A percentile compares a stretch with the other conserved stretches of the same genome.
Evolutionary conservation across 1,139 yeast genomes (phyloP).

Genomic region (Pichia sp.): DNA sequence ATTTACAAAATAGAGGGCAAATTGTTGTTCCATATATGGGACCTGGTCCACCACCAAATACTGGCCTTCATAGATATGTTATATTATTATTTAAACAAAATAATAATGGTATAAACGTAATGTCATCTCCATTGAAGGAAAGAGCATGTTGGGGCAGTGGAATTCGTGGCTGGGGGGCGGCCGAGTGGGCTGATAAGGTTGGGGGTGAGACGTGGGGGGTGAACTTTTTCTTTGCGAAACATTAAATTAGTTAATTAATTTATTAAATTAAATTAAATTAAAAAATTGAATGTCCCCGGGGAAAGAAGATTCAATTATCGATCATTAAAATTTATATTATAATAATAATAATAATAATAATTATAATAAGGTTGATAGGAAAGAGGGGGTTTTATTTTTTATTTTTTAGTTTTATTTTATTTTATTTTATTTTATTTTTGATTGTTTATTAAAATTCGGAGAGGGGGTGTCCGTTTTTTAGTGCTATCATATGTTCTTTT

Average conservation of each 20-base stretch:
- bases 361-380: too few species aligned
- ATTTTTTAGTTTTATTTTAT: too few species aligned
- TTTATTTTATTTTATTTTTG: too few species aligned
- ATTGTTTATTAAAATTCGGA: too few species aligned
- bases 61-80: constrained; percentile 80
- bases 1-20: constrained; percentile 13
- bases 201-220: constrained; percentile 62
- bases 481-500: too few species aligned
- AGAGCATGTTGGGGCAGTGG: constrained; percentile 86
- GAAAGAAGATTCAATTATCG: too few species aligned
- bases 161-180: constrained; percentile 66
- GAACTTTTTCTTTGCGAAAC: constrained; percentile 76
- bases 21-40: constrained; percentile 52
- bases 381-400: too few species aligned
- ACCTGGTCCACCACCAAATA: constrained; percentile 79
- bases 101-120: constrained; percentile 32
- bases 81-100: constrained; percentile 67
- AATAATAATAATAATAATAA: too few species aligned
- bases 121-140: constrained; percentile 40
- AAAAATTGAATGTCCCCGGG: too few species aligned
- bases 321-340: too few species aligned
- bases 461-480: too few species aligned
- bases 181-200: constrained; percentile 66
- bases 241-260: constrained; percentile 31
- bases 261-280: constrained; percentile 9